Base-by-base conservation (phyloP, 2,329 filamentous ascomycete species). In the Fusarium sp. region DNA sequence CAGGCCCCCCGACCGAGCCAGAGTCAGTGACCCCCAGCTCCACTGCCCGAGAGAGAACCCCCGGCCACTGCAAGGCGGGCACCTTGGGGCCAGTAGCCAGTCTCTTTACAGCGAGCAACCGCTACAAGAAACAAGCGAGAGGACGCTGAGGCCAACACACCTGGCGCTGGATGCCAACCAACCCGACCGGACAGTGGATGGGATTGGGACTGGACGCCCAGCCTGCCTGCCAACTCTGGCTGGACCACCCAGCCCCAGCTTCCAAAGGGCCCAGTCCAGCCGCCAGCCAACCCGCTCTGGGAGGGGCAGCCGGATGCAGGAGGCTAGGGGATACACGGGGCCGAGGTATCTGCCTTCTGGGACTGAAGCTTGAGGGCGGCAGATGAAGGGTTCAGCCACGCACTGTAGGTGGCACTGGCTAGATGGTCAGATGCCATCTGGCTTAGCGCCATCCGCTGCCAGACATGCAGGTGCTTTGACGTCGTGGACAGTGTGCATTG, bases 41-140 rank as follows among this genome's bases (percentile, higher is more conserved):
- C 71, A 73, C 68, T 66, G 34, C 42, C 42, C 52, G 59, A 74
- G 68, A 31, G 42, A 72, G 29, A 63, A 38, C 20, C 69, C 64
- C 71, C 50, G 62, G 61, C 61, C 64, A 69, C 45, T 52, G 24
- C 42, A 50, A 62, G 24, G 40, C 59, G 45, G 27, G 34, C 60
- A 62, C 60, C 60, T 47, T 62, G 42, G 56, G 47, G 50, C 50
- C 50, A 54, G 18, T 29, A 54, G 31, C 60, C 45, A 62, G 42
- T 62, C 59, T 24, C 35, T 29, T 57, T 57, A 62, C 63, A 75
- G 56, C 62, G 67, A 52, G 38, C 72, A 65, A 69, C 62, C 66
- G 72, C 72, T 74, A 67, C 65, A 72, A 54, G 72, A 69, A 72
- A 75, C 70, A 75, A 75, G 73, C 70, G 70, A 75, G 64, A 61